These are phyloP conservation scores for Colletotrichum coccodes DNA, from an alignment of 2,329 filamentous ascomycete species.

Conservation along the genomic window DNA sequence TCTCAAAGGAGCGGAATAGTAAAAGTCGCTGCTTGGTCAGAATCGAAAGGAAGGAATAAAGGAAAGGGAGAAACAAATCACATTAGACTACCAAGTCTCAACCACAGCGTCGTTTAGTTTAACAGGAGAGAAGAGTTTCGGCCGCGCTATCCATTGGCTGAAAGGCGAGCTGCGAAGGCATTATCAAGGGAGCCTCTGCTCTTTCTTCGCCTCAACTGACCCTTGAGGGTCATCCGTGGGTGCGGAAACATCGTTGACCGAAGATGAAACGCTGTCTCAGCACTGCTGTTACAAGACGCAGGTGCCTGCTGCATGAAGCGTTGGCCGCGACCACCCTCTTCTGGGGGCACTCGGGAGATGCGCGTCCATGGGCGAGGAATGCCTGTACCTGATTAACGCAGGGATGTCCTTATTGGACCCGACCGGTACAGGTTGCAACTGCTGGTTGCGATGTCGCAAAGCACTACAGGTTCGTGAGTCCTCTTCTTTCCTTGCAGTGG, in stretches of 20 bases:
- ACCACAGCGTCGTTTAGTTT: conserved; percentile 27
- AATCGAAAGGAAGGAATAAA: conserved; percentile 18
- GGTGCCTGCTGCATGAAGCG: conserved; percentile 25
- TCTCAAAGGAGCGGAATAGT: conserved; percentile 15
- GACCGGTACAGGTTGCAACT: not conserved
- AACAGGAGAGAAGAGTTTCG: conserved; percentile 19
- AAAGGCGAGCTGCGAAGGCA: not conserved
- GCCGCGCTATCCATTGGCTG: not conserved
- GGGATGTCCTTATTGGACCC: not conserved
- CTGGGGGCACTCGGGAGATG: conserved; percentile 7
- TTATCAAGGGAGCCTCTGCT: conserved; percentile 20
- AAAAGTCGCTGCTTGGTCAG: not conserved
- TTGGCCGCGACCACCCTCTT: conserved; percentile 19
- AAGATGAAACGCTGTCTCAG: conserved; percentile 31
- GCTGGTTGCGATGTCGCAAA: not conserved
- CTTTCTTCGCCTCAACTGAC: not conserved
- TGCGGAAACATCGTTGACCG: conserved; percentile 24
- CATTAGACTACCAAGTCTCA: conserved; percentile 34
- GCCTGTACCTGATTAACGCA: conserved; percentile 19
- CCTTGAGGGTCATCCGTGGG: conserved; percentile 9
- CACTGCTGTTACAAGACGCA: conserved; percentile 25
- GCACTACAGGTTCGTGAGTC: not conserved
- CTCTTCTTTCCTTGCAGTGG: not conserved
- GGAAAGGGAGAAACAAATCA: conserved; percentile 14
- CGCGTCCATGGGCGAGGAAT: conserved; percentile 4